Evolutionary conservation across 176 grass and related monocot genomes (phyloP).

Genomic region (Bromus sterilis): DNA sequence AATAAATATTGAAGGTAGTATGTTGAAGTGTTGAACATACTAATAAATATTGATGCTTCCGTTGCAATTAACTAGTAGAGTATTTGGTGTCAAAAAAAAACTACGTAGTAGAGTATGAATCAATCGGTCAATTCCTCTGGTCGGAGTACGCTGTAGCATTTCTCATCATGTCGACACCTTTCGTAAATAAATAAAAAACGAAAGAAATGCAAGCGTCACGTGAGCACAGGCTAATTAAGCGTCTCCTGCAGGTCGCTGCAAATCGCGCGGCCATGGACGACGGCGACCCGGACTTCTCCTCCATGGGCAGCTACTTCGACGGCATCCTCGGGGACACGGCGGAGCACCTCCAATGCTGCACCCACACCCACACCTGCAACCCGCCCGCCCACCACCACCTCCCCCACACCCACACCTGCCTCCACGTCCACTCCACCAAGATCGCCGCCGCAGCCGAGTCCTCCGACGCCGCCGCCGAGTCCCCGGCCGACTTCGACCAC

Average conservation of each 20-base stretch:
- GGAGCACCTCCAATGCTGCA: conserved; percentile 47
- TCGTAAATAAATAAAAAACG: no score
- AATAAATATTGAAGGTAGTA: no score
- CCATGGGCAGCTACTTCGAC: conserved; percentile 69
- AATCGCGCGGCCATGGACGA: conserved; percentile 39
- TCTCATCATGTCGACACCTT: no score
- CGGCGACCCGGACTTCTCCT: conserved; percentile 60
- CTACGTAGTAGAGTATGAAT: no score
- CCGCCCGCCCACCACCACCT: conserved; percentile 41
- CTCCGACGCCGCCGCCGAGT: conserved; percentile 9
- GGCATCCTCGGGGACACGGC: conserved; percentile 43
- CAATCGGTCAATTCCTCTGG: no score
- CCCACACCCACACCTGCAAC: conserved; percentile 83
- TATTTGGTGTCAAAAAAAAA: no score
- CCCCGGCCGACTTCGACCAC: conserved; percentile 21
- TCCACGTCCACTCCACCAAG: conserved; percentile 80
- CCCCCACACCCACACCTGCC: conserved; percentile 70
- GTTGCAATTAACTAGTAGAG: no score
- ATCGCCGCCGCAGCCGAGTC: conserved; percentile 40
- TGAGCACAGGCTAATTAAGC: no score
- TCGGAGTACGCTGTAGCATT: no score
- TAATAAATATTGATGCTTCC: no score
- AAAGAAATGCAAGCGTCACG: no score
- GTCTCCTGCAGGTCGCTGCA: neutral
- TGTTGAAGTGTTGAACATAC: no score